Percentiles rank a stretch among this genome's conserved stretches.
These are phyloP conservation scores for Plasmodium fragile DNA, from an alignment of 169 alveolate species.

Conservation along the genomic window DNA sequence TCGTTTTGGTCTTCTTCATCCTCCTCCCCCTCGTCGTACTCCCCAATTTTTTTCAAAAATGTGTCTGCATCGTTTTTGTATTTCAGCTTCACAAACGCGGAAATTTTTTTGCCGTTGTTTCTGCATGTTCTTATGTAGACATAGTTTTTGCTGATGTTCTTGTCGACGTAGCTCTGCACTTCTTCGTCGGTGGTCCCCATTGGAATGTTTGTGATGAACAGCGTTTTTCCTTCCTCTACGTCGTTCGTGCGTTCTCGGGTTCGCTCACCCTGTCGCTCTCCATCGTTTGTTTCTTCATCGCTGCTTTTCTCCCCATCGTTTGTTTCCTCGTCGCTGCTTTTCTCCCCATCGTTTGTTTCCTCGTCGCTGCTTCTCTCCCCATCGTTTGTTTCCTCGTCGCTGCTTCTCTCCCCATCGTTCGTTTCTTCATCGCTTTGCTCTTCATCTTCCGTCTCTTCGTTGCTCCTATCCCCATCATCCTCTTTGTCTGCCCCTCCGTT, in stretches of 20 bases:
- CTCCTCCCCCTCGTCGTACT: slow-evolving; percentile 22
- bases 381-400: not conserved
- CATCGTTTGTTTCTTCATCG: not conserved
- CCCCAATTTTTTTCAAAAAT: slow-evolving; percentile 76
- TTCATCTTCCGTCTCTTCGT: not conserved
- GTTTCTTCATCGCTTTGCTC: not conserved
- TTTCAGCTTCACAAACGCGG: slow-evolving; percentile 64
- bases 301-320: not conserved
- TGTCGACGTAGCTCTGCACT: slow-evolving; percentile 20
- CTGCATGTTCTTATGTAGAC: slow-evolving; percentile 40
- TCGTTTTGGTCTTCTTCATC: not conserved
- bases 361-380: not conserved
- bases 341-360: not conserved
- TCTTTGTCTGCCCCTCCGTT: not conserved
- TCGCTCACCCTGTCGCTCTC: not conserved
- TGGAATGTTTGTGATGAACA: slow-evolving; percentile 69
- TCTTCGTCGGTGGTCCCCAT: slow-evolving; percentile 55
- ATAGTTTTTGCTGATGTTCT: slow-evolving; percentile 36
- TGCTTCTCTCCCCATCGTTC: not conserved
- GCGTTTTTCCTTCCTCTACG: slow-evolving; percentile 57
- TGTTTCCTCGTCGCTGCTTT: not conserved
- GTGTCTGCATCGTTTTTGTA: slow-evolving; percentile 55
- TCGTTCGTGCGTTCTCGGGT: not conserved
- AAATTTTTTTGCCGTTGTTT: slow-evolving; percentile 11
- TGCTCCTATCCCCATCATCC: not conserved